Conservation (phyloP, 805 yeast species). For the Deakozyma indianensis region DNA sequence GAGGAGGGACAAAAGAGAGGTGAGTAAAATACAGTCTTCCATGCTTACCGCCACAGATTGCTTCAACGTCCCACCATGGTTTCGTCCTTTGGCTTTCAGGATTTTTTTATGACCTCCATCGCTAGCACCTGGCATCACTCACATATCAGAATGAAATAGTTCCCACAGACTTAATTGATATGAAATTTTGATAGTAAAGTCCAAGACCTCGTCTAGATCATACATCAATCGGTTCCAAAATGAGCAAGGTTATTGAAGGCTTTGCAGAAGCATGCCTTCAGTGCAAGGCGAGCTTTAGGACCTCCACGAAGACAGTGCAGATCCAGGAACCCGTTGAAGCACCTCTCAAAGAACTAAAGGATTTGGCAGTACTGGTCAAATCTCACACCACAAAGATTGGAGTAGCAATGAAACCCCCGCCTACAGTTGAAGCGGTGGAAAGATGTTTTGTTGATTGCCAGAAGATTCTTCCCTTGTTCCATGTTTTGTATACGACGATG, state of each 20-base stretch:
- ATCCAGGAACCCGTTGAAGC: conserved; percentile 16
- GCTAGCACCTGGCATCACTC: too few species aligned
- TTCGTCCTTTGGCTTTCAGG: too few species aligned
- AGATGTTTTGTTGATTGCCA: conserved; percentile 33
- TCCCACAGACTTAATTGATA: too few species aligned
- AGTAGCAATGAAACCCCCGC: conserved; percentile 49
- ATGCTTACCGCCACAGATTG: too few species aligned
- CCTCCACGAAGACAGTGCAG: not conserved
- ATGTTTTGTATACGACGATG: conserved; percentile 32
- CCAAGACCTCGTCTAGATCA: too few species aligned
- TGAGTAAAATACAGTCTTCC: too few species aligned
- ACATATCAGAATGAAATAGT: too few species aligned
- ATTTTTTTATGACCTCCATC: too few species aligned
- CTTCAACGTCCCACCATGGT: too few species aligned
- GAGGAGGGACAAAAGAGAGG: too few species aligned
- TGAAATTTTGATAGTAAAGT: too few species aligned
- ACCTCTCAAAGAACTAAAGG: conserved; percentile 44
- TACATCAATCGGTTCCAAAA: too few species aligned
- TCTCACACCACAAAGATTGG: conserved; percentile 74
- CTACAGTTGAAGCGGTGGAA: conserved; percentile 33
- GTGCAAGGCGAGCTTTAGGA: not conserved
- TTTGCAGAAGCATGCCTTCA: not conserved
- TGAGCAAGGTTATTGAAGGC: not conserved
- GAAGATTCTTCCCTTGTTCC: conserved; percentile 28
- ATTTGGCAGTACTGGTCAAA: conserved; percentile 42